These are phyloP conservation scores for Cryomyces minteri DNA, from an alignment of 495 filamentous ascomycete genomes.

Conservation along the genomic window DNA sequence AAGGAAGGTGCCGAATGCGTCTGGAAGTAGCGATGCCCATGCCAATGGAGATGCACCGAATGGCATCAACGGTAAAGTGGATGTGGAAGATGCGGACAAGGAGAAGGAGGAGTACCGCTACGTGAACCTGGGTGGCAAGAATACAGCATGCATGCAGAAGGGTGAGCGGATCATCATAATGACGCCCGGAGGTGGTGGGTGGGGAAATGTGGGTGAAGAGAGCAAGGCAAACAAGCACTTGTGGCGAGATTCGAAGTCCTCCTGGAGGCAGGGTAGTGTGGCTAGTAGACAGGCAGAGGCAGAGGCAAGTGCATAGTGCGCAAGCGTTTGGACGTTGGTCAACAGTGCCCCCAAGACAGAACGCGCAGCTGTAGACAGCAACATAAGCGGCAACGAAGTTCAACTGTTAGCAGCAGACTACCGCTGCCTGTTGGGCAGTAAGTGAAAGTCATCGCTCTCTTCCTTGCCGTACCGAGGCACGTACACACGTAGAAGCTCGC, in stretches of 20 bases:
- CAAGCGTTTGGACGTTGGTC: too few relatives aligned
- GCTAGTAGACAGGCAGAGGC: constrained; percentile 24
- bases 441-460: too few relatives aligned
- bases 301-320: constrained; percentile 10
- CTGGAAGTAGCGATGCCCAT: constrained; percentile 7
- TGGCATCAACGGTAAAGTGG: not conserved
- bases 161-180: constrained; percentile 73
- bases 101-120: constrained; percentile 38
- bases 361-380: too few relatives aligned
- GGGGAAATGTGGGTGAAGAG: constrained; percentile 41
- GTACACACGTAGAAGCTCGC: too few relatives aligned
- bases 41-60: not conserved
- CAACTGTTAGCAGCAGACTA: too few relatives aligned
- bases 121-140: constrained; percentile 86
- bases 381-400: too few relatives aligned
- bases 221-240: constrained; percentile 21
- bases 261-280: constrained; percentile 42
- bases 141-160: constrained; percentile 67
- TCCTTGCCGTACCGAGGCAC: too few relatives aligned
- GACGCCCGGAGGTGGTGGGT: constrained; percentile 59
- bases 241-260: constrained; percentile 30
- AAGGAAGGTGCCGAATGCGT: constrained; percentile 29
- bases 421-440: too few relatives aligned
- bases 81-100: constrained; percentile 10
- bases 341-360: too few relatives aligned